phyloP scores from a whole-genome alignment of 345 rosid genomes.

The Euphorbia pulcherrima region DNA sequence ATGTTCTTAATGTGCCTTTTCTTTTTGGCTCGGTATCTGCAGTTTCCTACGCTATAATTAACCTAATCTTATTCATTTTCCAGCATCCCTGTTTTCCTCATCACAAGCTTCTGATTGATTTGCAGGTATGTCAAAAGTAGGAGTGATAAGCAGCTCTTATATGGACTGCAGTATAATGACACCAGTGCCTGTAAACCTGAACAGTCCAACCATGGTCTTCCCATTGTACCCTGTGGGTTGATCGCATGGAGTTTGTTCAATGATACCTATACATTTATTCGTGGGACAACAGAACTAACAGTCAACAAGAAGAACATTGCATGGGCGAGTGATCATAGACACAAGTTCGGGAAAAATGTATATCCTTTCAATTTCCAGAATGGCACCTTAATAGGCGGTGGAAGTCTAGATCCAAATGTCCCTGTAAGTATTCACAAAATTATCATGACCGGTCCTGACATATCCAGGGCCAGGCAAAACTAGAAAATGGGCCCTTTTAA shows the following conservation, averaged over 20 bases:
- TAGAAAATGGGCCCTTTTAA: no score
- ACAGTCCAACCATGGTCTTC: conserved; percentile 50
- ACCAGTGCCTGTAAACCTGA: conserved; percentile 69
- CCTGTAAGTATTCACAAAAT: conserved; percentile 44
- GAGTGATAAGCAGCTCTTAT: conserved; percentile 67
- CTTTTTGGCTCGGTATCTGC: neutral
- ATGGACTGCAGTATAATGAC: conserved; percentile 41
- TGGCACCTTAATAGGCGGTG: conserved; percentile 70
- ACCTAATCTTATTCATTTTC: neutral
- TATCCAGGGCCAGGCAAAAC: no score
- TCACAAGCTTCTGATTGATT: conserved; percentile 5
- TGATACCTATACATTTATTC: conserved; percentile 59
- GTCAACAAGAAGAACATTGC: conserved; percentile 61
- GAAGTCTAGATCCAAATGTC: conserved; percentile 49
- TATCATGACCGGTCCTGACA: no score
- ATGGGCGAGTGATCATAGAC: conserved; percentile 77
- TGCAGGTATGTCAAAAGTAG: conserved; percentile 80
- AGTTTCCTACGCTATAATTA: neutral
- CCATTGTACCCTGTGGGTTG: conserved; percentile 76
- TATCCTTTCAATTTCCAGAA: conserved; percentile 78
- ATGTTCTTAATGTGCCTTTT: neutral
- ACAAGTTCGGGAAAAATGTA: conserved; percentile 73
- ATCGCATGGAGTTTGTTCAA: conserved; percentile 89
- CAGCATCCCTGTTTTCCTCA: conserved; percentile 6
- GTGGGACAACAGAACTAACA: conserved; percentile 35